These are phyloP conservation scores for Colletotrichum eleusines DNA, from an alignment of 2,329 filamentous ascomycete genomes.

Conservation along the genomic window DNA sequence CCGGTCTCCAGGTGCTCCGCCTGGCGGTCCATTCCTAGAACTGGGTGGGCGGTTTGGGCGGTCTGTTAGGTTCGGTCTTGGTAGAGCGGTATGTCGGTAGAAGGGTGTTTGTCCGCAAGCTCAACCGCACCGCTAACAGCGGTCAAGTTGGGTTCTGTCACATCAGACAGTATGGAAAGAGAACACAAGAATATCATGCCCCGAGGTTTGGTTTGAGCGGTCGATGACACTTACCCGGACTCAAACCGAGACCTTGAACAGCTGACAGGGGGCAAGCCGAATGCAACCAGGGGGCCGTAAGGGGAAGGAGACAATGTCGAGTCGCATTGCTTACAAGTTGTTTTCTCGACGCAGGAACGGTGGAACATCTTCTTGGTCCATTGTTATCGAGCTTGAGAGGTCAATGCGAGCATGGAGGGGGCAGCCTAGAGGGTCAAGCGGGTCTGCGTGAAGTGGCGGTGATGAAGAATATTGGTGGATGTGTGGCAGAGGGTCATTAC, in stretches of 20 bases:
- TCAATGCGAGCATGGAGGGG: neutral
- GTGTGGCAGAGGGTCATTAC: neutral
- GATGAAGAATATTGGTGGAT: constrained; percentile 29
- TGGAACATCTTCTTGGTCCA: neutral
- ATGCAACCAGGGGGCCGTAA: neutral
- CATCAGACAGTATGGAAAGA: neutral
- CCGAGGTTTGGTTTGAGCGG: constrained; percentile 1
- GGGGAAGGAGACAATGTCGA: neutral
- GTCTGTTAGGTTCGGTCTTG: neutral
- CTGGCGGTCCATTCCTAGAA: neutral
- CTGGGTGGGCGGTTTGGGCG: neutral
- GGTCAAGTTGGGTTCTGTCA: neutral
- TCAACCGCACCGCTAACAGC: neutral
- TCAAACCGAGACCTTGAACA: neutral
- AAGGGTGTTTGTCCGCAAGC: neutral
- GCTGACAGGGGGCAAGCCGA: neutral
- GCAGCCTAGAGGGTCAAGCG: neutral
- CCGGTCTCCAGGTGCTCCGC: neutral
- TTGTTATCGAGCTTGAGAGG: constrained; percentile 17
- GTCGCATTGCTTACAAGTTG: constrained; percentile 1
- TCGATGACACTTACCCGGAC: neutral
- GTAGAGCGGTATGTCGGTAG: neutral
- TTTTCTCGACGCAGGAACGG: constrained; percentile 32
- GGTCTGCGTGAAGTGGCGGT: constrained; percentile 17
- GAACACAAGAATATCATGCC: neutral